Evolutionary conservation across 2,329 filamentous ascomycete genomes (phyloP).

Genomic region (Ophiostoma angusticollis): DNA sequence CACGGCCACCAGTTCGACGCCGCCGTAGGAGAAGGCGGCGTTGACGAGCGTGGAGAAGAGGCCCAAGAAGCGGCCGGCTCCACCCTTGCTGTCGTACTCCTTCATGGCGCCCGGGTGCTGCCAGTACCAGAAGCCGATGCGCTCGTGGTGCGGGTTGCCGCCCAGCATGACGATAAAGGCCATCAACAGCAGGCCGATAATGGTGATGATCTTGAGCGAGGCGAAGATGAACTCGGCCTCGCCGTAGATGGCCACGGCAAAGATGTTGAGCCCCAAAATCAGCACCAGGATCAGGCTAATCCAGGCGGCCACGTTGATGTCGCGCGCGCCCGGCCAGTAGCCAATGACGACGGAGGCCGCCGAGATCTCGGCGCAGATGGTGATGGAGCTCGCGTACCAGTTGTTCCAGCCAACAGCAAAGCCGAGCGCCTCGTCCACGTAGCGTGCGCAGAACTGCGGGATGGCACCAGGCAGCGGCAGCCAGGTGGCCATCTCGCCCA

Average conservation of each 20-base stretch:
- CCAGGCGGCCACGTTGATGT: slow-evolving; percentile 25
- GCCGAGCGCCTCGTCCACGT: slow-evolving; percentile 32
- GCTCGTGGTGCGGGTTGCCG: slow-evolving; percentile 37
- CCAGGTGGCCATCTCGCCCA: slow-evolving; percentile 49
- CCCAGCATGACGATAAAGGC: slow-evolving; percentile 44
- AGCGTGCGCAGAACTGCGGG: slow-evolving; percentile 35
- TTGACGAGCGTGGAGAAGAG: slow-evolving; percentile 14
- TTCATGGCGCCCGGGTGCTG: slow-evolving; percentile 24
- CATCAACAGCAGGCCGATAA: slow-evolving; percentile 45
- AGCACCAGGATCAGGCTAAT: slow-evolving; percentile 37
- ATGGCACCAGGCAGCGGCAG: slow-evolving; percentile 45
- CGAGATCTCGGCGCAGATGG: slow-evolving; percentile 31
- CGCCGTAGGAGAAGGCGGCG: slow-evolving; percentile 27
- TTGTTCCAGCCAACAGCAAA: slow-evolving; percentile 40
- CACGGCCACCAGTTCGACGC: slow-evolving; percentile 45
- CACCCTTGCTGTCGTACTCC: slow-evolving; percentile 24
- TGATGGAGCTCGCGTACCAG: slow-evolving; percentile 37
- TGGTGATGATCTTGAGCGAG: slow-evolving; percentile 44
- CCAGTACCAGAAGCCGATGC: slow-evolving; percentile 42
- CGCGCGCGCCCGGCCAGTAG: slow-evolving; percentile 25
- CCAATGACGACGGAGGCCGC: slow-evolving; percentile 33
- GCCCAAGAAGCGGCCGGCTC: slow-evolving; percentile 23
- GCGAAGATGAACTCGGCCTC: slow-evolving; percentile 30
- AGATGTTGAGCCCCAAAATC: slow-evolving; percentile 34
- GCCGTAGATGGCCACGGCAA: slow-evolving; percentile 38